Percentiles rank a stretch among this genome's conserved stretches.
phyloP scores from a whole-genome alignment of 1,284 basidiomycete genomes.

The Cutaneotrichosporon dermatis region DNA sequence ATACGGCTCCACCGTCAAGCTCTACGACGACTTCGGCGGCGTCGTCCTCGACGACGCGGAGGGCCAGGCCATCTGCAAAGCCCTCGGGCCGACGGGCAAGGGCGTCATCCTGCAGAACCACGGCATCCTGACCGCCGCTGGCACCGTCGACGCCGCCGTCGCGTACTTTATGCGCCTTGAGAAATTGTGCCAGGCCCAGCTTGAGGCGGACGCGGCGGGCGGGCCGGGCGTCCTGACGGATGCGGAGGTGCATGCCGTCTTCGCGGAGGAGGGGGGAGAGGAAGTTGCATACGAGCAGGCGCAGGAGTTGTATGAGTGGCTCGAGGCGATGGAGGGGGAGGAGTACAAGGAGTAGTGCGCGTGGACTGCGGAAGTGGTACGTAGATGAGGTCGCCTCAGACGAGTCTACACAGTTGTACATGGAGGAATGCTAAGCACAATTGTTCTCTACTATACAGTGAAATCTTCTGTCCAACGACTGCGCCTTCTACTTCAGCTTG shows the following conservation, averaged over 20 bases:
- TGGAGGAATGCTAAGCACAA: no score
- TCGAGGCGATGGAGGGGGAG: slow-evolving; percentile 15
- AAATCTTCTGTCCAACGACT: no score
- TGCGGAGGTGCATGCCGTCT: slow-evolving; percentile 58
- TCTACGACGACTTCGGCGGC: slow-evolving; percentile 46
- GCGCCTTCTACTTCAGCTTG: no score
- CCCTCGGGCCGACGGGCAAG: slow-evolving; percentile 44
- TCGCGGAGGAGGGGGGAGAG: slow-evolving; percentile 53
- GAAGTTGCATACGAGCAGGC: slow-evolving; percentile 34
- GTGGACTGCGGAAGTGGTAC: no score
- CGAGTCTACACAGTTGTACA: no score
- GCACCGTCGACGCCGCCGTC: slow-evolving; percentile 31
- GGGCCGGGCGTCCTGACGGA: slow-evolving; percentile 55
- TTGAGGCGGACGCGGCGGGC: slow-evolving; percentile 28
- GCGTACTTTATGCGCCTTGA: slow-evolving; percentile 32
- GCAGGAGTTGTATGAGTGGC: slow-evolving; percentile 23
- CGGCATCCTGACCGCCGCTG: slow-evolving; percentile 29
- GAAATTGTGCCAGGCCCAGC: slow-evolving; percentile 32
- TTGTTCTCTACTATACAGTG: no score
- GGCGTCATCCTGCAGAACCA: slow-evolving; percentile 45
- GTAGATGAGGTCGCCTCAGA: no score
- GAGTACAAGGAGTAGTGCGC: slow-evolving; percentile 19
- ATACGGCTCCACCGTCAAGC: slow-evolving; percentile 39
- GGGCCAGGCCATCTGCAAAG: slow-evolving; percentile 42
- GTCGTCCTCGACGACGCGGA: slow-evolving; percentile 49